These are phyloP conservation scores for Curvularia hawaiiensis DNA, from an alignment of 2,329 filamentous ascomycete species.

Conservation along the genomic window DNA sequence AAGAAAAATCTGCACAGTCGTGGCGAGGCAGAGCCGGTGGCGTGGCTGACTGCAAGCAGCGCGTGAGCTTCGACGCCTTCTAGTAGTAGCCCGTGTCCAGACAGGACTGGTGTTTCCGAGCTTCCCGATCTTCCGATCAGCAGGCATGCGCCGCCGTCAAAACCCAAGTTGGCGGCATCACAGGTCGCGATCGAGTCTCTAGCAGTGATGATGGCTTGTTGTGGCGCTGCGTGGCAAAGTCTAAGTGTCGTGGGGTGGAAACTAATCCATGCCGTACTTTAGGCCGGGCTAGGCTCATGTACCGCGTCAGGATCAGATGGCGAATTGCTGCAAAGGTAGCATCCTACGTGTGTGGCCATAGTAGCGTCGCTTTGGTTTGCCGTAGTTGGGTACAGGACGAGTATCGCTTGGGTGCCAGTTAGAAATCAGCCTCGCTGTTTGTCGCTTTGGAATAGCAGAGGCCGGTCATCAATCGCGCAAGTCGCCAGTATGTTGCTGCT, in stretches of 20 bases:
- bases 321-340: background rate
- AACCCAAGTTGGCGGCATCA: background rate
- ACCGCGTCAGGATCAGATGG: background rate
- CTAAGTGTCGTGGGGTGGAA: background rate
- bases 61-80: background rate
- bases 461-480: slow-evolving; percentile 14
- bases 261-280: background rate
- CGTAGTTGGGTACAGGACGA: background rate
- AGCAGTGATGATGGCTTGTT: background rate
- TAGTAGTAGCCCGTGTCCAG: background rate
- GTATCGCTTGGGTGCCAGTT: slow-evolving; percentile 7
- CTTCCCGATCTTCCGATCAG: background rate
- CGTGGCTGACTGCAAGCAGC: background rate
- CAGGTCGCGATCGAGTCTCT: background rate
- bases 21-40: background rate
- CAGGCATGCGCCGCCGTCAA: background rate
- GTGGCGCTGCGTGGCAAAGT: background rate
- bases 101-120: background rate
- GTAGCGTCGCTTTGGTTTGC: slow-evolving; percentile 8
- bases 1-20: background rate
- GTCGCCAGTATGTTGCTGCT: slow-evolving; percentile 1
- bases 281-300: background rate
- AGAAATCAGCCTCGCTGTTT: slow-evolving; percentile 18
- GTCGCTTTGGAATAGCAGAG: slow-evolving; percentile 23
- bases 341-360: slow-evolving; percentile 1